Evolutionary conservation across 2,329 filamentous ascomycete species (phyloP).

Genomic region (Calonectria henricotiae): DNA sequence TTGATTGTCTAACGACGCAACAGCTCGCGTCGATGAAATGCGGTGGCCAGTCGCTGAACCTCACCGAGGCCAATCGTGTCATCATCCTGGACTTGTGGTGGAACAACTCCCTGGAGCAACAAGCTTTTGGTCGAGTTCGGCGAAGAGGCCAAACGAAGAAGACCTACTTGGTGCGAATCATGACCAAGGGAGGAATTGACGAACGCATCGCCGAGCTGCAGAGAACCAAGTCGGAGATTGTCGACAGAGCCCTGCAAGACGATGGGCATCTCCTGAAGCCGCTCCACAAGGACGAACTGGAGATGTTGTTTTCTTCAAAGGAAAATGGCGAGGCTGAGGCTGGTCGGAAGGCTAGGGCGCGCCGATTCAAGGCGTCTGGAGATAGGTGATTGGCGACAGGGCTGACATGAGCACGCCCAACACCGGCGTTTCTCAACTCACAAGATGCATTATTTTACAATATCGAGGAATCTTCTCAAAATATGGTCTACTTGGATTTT

Average conservation of each 20-base stretch:
- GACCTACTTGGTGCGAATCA: conserved; percentile 73
- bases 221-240: conserved; percentile 66
- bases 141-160: conserved; percentile 77
- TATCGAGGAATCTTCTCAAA: neutral
- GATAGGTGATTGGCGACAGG: too few relatives aligned
- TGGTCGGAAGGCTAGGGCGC: neutral
- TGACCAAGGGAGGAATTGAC: conserved; percentile 73
- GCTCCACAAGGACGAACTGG: neutral
- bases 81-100: conserved; percentile 74
- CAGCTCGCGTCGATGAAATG: conserved; percentile 58
- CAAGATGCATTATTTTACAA: neutral
- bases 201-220: conserved; percentile 72
- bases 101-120: conserved; percentile 75
- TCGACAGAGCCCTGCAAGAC: conserved; percentile 58
- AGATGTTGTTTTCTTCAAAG: conserved; percentile 27
- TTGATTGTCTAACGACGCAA: neutral
- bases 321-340: neutral
- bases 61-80: conserved; percentile 66
- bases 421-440: neutral
- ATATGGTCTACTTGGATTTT: neutral
- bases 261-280: conserved; percentile 38
- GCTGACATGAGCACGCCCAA: neutral
- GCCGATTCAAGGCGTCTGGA: neutral
- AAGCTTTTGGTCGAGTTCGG: conserved; percentile 74
- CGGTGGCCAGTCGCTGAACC: conserved; percentile 61